Percentiles rank a stretch among this genome's conserved stretches.
Conservation (phyloP, 441 rosid species). For the Erodium texanum region DNA sequence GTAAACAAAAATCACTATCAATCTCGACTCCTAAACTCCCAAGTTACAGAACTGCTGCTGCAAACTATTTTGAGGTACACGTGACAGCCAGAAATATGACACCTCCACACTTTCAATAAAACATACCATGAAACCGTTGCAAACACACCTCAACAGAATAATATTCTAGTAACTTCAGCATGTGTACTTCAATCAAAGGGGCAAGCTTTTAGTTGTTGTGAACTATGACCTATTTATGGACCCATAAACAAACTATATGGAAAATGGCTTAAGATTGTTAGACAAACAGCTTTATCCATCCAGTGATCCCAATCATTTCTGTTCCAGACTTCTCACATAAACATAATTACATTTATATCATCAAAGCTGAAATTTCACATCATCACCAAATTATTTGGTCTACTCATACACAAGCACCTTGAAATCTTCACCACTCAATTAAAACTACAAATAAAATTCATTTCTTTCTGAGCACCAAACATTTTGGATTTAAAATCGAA, state of each 20-base stretch:
- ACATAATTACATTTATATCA: background rate
- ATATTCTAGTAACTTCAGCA: too few relatives aligned
- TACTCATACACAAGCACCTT: background rate
- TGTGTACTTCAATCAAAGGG: background rate
- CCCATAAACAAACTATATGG: background rate
- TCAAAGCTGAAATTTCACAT: background rate
- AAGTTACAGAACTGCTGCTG: background rate
- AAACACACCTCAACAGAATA: background rate
- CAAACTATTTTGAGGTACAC: too few relatives aligned
- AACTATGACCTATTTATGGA: background rate
- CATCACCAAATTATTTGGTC: background rate
- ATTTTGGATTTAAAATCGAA: background rate
- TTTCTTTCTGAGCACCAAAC: background rate
- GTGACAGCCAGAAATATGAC: too few relatives aligned
- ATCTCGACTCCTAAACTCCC: background rate
- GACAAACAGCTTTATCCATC: background rate
- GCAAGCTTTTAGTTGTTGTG: background rate
- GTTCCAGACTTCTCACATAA: background rate
- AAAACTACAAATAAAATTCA: background rate
- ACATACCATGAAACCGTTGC: too few relatives aligned
- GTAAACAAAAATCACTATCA: background rate
- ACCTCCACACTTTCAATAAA: too few relatives aligned
- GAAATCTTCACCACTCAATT: background rate
- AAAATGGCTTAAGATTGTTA: too few relatives aligned
- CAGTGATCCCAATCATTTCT: background rate